Conservation (phyloP, 805 yeast genomes). For the Suhomyces xylopsoci region DNA sequence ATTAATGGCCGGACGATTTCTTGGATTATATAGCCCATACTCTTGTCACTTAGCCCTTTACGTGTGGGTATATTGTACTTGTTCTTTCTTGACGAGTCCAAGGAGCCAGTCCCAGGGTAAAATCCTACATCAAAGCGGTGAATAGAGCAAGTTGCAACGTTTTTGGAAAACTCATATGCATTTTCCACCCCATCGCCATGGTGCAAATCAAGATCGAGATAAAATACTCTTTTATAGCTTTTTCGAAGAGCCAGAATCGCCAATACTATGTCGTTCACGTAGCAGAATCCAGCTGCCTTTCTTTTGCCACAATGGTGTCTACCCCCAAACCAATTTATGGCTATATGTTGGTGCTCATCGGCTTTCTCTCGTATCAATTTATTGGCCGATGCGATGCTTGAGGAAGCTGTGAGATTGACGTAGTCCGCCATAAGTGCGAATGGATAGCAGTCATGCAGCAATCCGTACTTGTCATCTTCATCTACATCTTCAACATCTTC, state of each 20-base stretch:
- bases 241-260: slow-evolving; percentile 52
- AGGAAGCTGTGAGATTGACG: slow-evolving; percentile 49
- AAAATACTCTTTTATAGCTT: slow-evolving; percentile 46
- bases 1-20: slow-evolving; percentile 45
- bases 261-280: slow-evolving; percentile 64
- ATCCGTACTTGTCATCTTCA: slow-evolving; percentile 29
- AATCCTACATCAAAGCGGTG: slow-evolving; percentile 67
- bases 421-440: slow-evolving; percentile 55
- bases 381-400: slow-evolving; percentile 51
- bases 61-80: slow-evolving; percentile 54
- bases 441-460: slow-evolving; percentile 61
- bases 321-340: slow-evolving; percentile 78
- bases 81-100: slow-evolving; percentile 29
- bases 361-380: slow-evolving; percentile 20
- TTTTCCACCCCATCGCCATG: slow-evolving; percentile 79
- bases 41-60: slow-evolving; percentile 53
- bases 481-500: neutral
- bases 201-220: slow-evolving; percentile 71
- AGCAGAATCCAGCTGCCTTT: slow-evolving; percentile 68
- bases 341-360: slow-evolving; percentile 30
- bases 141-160: slow-evolving; percentile 58
- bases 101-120: slow-evolving; percentile 67
- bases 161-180: slow-evolving; percentile 55
- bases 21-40: slow-evolving; percentile 34
- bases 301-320: slow-evolving; percentile 62